Base-by-base conservation (phyloP, 139 green algal species). In the Asterochloris erici region DNA sequence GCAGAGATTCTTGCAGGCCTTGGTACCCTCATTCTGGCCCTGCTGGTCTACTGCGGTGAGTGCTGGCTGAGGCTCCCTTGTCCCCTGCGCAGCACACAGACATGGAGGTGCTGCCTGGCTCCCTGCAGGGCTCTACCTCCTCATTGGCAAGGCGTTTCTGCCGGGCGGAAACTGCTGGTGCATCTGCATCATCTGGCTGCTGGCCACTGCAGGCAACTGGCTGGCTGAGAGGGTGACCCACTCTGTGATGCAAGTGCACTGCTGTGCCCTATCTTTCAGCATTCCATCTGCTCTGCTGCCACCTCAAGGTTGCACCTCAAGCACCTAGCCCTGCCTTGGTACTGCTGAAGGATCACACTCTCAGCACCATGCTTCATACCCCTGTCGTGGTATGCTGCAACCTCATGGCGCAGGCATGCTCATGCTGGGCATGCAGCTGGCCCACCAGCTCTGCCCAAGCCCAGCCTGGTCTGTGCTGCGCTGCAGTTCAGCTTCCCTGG, bases 401-500 rank as follows among this genome's bases (percentile, higher is more conserved):
- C 6, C 47, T 24, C 23, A 26, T 11, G 27, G 26, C 26, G 16
- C 21, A 6, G 27, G 38, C 29, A 11, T 26, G 17, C 23, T 83
- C 12, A 10, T 68, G 29, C 29, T 54, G 13, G 54, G 76, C 11
- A 23, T 10, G 23, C 16, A 77, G 71, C 38, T 54, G 21, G 71
- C 24, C 29, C 71, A 47, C 24, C 9, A 26, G 71, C 71, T 77
- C 23, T 54, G 71, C 71, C 71, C 21, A 1, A 77, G 71, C 27
- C 66, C 66, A 26, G 66, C 19, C 66, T 24, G 21, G 66, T 9
- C 66, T 24, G 23, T 61, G 6, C 78, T 76, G 64, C 54, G 73
- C 68, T 27, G 79, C 84, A 91, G 83, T 24, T 93, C 26, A 79
- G 85, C 21, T 63, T 95, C 6, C 93, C 92, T 1, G 82, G 87